Conservation (phyloP, 495 filamentous ascomycete genomes). For the Aspergillus heteromorphus region DNA sequence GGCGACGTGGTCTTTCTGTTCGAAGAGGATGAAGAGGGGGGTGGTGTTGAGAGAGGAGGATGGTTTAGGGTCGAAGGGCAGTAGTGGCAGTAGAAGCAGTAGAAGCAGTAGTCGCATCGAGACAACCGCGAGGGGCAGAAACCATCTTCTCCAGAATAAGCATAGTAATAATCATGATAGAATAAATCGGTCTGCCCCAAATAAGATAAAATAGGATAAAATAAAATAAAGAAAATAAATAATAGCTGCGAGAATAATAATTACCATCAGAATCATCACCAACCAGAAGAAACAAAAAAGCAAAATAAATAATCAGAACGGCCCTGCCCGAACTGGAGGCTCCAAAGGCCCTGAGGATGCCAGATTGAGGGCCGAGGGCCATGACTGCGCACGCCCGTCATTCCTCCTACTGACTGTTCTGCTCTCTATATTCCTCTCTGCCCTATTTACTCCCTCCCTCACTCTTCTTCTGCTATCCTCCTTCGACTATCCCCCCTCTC, state of each 20-base stretch:
- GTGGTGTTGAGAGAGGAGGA: too few species aligned
- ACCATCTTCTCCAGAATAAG: too few species aligned
- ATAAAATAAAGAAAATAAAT: background rate
- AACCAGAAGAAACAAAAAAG: background rate
- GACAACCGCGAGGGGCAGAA: background rate
- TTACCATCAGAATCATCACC: too few species aligned
- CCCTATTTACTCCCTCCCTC: background rate
- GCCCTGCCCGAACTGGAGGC: background rate
- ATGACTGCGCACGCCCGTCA: too few species aligned
- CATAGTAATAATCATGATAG: background rate
- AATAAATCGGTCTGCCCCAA: background rate
- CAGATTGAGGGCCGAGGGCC: too few species aligned
- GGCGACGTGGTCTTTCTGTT: too few species aligned
- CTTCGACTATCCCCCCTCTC: constrained; percentile 3
- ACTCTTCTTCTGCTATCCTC: constrained; percentile 1
- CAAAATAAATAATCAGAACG: background rate
- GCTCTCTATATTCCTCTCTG: background rate
- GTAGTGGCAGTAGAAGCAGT: too few species aligned
- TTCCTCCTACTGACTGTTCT: background rate
- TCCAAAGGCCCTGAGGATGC: too few species aligned
- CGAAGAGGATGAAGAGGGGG: too few species aligned
- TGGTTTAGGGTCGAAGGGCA: too few species aligned
- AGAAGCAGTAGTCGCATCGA: too few species aligned
- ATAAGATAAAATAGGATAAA: too few species aligned
- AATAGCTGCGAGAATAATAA: background rate